Evolutionary conservation across 148 eudicot genomes (phyloP), one percentile per base, ranked within the genome.

Genomic region (Cornus florida): DNA sequence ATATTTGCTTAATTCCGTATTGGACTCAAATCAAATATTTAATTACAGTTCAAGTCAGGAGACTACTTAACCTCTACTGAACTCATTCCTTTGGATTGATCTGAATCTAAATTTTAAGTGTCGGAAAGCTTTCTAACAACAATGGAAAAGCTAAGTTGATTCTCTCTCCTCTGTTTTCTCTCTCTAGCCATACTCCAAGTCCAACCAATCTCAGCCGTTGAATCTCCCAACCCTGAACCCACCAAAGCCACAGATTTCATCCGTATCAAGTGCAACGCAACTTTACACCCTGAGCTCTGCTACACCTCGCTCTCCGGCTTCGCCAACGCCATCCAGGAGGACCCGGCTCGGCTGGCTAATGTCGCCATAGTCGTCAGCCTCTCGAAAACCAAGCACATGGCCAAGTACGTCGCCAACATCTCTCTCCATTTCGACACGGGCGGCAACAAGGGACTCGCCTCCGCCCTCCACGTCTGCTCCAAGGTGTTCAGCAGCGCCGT

Each of bases 241-340:
- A 4, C 85, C 50, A 48, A 80, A 46, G 65, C 72, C 73, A 73
- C 81, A 38, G 89, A 86, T 12, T 94, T 87, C 88, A 91, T 94
- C 81, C 91, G 95, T 1, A 83, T 88, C 0, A 89, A 88, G 75
- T 94, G 98, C 85, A 78, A 75, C 72, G 79, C 89, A 35, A 94
- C 98, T 14, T 87, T 90, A 53, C 92, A 94, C 85, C 98, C 93
- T 0, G 86, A 86, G 64, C 59, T 83, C 57, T 94, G 98, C 86
- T 89, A 71, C 91, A 67, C 79, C 81, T 87, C 98, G 66, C 95
- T 92, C 77, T 77, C 90, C 74, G 80, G 84, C 85, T 91, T 88
- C 86, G 87, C 97, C 72, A 69, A 23, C 78, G 75, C 84, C 38
- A 84, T 90, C 33, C 90, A 83, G 23, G 69, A 70, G 5, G 86